Evolutionary conservation across 2,329 filamentous ascomycete genomes (phyloP).

Genomic region (Ophiostoma himal-ulmi): DNA sequence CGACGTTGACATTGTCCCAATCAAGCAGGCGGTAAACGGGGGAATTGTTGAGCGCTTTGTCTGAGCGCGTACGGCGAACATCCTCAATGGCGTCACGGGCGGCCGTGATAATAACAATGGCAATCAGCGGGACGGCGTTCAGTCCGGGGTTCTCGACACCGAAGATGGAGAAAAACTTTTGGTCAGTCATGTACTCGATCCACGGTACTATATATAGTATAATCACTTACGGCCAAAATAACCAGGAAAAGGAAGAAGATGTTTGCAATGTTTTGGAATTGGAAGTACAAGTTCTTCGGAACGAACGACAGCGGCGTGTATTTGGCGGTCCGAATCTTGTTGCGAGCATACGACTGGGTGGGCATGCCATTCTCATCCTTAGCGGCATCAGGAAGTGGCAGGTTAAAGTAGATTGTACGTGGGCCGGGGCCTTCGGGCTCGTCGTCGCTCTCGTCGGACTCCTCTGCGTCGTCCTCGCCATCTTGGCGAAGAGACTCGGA

Average conservation of each 20-base stretch:
- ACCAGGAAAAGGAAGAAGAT: slow-evolving; percentile 97
- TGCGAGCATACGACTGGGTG: slow-evolving; percentile 65
- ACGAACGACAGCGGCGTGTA: slow-evolving; percentile 94
- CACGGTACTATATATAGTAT: neutral
- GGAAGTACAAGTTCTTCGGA: slow-evolving; percentile 94
- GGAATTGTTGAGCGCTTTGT: slow-evolving; percentile 93
- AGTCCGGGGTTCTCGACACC: slow-evolving; percentile 85
- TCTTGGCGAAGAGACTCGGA: slow-evolving; percentile 31
- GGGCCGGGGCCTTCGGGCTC: slow-evolving; percentile 39
- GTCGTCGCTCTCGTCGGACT: slow-evolving; percentile 35
- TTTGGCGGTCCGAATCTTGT: slow-evolving; percentile 97
- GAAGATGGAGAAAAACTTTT: slow-evolving; percentile 91
- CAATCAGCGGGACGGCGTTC: slow-evolving; percentile 84
- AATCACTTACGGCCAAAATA: slow-evolving; percentile 73
- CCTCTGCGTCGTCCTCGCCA: slow-evolving; percentile 35
- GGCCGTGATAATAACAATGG: slow-evolving; percentile 81
- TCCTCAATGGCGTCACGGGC: slow-evolving; percentile 96
- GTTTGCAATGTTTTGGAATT: slow-evolving; percentile 98
- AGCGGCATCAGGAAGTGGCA: slow-evolving; percentile 66
- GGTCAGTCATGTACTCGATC: neutral
- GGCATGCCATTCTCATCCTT: slow-evolving; percentile 78
- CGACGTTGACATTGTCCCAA: slow-evolving; percentile 90
- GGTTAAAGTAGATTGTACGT: slow-evolving; percentile 76
- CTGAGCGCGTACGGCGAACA: slow-evolving; percentile 82
- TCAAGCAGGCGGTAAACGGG: slow-evolving; percentile 83